phyloP scores from a whole-genome alignment of 352 stramenopile species.

The Phytophthora rubi region DNA sequence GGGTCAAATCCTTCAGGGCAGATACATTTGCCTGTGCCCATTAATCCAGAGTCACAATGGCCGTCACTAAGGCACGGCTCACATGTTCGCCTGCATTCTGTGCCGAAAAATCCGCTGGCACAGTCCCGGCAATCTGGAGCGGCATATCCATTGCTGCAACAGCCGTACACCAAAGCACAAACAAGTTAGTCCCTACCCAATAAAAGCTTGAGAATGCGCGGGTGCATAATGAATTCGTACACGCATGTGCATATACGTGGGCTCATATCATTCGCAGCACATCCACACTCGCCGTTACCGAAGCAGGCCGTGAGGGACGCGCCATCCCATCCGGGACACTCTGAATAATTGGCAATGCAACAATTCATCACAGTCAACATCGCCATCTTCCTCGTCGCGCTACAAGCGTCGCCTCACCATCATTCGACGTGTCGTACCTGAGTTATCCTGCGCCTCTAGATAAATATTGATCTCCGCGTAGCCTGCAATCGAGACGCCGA shows the following conservation, averaged over 20 bases:
- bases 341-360: constrained; percentile 31
- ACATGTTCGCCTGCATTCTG: constrained; percentile 58
- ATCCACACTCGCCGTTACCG: constrained; percentile 75
- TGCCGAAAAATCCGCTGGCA: constrained; percentile 60
- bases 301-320: constrained; percentile 56
- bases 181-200: neutral
- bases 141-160: constrained; percentile 55
- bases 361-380: constrained; percentile 1
- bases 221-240: constrained; percentile 46
- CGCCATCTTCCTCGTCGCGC: neutral
- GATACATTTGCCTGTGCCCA: constrained; percentile 70
- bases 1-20: constrained; percentile 82
- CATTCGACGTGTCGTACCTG: constrained; percentile 40
- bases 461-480: constrained; percentile 85
- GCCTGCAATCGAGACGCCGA: constrained; percentile 72
- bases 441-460: constrained; percentile 82
- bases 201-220: neutral
- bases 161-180: constrained; percentile 4
- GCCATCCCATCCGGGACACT: constrained; percentile 77
- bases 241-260: constrained; percentile 66
- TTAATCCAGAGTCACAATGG: constrained; percentile 67
- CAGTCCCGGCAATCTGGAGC: constrained; percentile 79
- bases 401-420: neutral
- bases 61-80: constrained; percentile 81
- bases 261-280: constrained; percentile 67